These are phyloP conservation scores for Hypoxylon sp. DNA, from an alignment of 2,329 filamentous ascomycete species.

Conservation along the genomic window DNA sequence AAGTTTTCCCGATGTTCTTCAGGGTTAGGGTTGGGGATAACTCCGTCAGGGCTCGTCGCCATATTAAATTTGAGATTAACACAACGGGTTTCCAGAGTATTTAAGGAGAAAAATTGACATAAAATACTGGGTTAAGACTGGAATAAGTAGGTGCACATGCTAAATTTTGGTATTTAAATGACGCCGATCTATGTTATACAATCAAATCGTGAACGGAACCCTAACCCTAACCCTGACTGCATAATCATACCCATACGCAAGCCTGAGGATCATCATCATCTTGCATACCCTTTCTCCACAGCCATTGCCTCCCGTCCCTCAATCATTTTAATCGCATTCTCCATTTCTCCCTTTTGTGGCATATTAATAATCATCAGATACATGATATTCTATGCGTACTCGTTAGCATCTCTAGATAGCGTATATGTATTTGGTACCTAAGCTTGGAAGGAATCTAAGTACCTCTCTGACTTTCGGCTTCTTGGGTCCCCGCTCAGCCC, in stretches of 20 bases:
- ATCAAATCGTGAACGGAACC: not conserved
- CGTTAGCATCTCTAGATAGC: conserved; percentile 6
- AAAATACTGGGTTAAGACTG: no score
- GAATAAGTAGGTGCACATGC: no score
- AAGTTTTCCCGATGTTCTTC: not conserved
- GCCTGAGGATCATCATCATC: not conserved
- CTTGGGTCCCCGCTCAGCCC: conserved; percentile 18
- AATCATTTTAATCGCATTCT: conserved; percentile 30
- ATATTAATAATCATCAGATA: conserved; percentile 68
- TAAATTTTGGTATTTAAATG: not conserved
- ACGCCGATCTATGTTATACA: not conserved
- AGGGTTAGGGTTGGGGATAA: not conserved
- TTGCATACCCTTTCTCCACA: conserved; percentile 7
- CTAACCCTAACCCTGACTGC: not conserved
- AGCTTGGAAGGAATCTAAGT: not conserved
- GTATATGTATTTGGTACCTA: not conserved
- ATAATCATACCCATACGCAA: not conserved
- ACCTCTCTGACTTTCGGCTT: conserved; percentile 32
- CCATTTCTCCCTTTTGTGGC: conserved; percentile 61
- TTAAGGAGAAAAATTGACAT: no score
- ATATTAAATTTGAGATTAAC: no score
- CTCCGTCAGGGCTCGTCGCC: no score
- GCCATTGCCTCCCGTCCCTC: not conserved
- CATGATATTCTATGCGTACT: conserved; percentile 59
- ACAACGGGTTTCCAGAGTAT: no score